These are phyloP conservation scores for Melastoma candidum DNA, from an alignment of 441 rosid genomes.

Conservation along the genomic window DNA sequence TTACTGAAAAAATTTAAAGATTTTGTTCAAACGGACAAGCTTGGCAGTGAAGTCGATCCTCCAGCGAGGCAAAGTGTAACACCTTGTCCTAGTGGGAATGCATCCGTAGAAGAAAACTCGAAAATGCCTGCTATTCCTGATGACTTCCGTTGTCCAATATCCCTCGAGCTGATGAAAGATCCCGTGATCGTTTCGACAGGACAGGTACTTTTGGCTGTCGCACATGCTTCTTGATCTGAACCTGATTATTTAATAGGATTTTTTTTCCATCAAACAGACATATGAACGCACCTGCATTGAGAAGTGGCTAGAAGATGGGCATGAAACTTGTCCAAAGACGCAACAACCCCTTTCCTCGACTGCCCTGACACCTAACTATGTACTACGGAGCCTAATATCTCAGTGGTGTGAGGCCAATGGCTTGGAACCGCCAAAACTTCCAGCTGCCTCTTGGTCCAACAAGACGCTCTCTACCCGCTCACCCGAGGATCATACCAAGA, in stretches of 20 bases:
- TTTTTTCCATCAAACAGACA: slow-evolving; percentile 28
- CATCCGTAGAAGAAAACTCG: slow-evolving; percentile 26
- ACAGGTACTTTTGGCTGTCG: slow-evolving; percentile 36
- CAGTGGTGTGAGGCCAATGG: slow-evolving; percentile 78
- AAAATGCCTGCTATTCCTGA: slow-evolving; percentile 45
- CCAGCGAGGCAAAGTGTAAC: slow-evolving; percentile 14
- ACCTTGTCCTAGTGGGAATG: slow-evolving; percentile 19
- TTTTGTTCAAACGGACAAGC: not conserved
- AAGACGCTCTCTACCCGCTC: slow-evolving; percentile 39
- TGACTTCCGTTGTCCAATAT: slow-evolving; percentile 75
- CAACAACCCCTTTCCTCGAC: slow-evolving; percentile 45
- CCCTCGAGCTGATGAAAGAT: slow-evolving; percentile 67
- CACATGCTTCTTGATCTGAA: not conserved
- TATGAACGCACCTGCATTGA: slow-evolving; percentile 70
- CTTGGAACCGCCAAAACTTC: slow-evolving; percentile 40
- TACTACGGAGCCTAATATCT: slow-evolving; percentile 50
- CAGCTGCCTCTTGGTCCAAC: slow-evolving; percentile 7
- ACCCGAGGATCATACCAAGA: slow-evolving; percentile 37
- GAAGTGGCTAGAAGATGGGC: slow-evolving; percentile 68
- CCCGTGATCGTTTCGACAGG: slow-evolving; percentile 78
- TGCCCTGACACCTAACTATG: slow-evolving; percentile 63
- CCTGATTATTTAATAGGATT: slow-evolving; percentile 7
- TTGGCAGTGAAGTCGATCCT: slow-evolving; percentile 42
- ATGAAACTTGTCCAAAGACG: slow-evolving; percentile 75
- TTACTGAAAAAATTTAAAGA: slow-evolving; percentile 54